Evolutionary conservation across 2,329 filamentous ascomycete genomes (phyloP).

Genomic region (Fusarium sp.): DNA sequence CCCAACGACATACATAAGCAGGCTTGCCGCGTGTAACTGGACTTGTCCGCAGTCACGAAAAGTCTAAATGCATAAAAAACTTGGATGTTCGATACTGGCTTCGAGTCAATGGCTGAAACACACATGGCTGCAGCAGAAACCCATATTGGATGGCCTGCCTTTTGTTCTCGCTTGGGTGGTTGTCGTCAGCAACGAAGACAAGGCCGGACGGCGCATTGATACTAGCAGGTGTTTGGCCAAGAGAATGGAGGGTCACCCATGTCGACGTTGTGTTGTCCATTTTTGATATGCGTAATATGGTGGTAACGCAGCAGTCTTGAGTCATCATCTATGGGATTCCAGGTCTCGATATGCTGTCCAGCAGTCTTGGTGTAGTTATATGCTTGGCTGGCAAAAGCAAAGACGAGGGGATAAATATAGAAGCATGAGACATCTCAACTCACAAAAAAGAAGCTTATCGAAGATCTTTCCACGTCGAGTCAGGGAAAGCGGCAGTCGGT

Average conservation of each 20-base stretch:
- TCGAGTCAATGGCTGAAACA: slow-evolving; percentile 18
- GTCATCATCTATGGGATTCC: background rate
- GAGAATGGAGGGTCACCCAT: slow-evolving; percentile 33
- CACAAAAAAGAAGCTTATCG: slow-evolving; percentile 7
- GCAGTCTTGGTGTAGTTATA: background rate
- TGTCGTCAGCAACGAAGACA: slow-evolving; percentile 43
- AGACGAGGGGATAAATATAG: background rate
- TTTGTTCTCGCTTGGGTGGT: slow-evolving; percentile 26
- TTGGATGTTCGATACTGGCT: slow-evolving; percentile 7
- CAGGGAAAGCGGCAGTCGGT: slow-evolving; percentile 5
- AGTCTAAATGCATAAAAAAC: slow-evolving; percentile 14
- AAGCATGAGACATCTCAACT: background rate
- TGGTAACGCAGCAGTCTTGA: slow-evolving; percentile 1
- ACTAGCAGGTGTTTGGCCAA: slow-evolving; percentile 30
- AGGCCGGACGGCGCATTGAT: slow-evolving; percentile 21
- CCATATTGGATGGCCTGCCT: slow-evolving; percentile 8
- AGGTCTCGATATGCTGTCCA: background rate
- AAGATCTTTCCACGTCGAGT: slow-evolving; percentile 14
- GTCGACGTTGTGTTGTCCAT: slow-evolving; percentile 25
- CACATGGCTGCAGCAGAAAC: background rate
- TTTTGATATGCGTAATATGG: slow-evolving; percentile 2
- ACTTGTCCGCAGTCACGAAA: background rate
- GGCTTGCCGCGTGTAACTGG: background rate
- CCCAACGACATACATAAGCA: slow-evolving; percentile 13
- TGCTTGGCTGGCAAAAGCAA: background rate